Evolutionary conservation across 257 asterid genomes (phyloP).

Genomic region (Coffea canephora): DNA sequence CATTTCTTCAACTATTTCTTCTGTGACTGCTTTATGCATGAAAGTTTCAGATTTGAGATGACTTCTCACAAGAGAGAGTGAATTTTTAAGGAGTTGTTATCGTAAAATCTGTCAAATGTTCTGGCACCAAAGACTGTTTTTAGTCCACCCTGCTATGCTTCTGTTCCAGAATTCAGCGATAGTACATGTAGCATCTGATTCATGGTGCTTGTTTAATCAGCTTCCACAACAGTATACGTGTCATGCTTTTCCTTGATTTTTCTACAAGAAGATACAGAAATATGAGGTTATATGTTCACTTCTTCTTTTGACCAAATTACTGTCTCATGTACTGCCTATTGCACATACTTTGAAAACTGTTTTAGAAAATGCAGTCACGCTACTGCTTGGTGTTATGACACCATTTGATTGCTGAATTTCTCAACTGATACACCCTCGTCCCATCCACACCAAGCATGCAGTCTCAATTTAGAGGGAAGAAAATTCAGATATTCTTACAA

Average conservation of each 20-base stretch:
- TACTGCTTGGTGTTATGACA: background rate
- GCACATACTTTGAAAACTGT: background rate
- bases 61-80: background rate
- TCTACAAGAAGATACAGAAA: background rate
- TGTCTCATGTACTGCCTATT: background rate
- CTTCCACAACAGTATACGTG: background rate
- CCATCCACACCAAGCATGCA: background rate
- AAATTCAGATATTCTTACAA: no score
- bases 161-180: background rate
- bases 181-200: background rate
- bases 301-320: background rate
- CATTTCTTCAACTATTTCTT: background rate
- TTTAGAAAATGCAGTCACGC: background rate
- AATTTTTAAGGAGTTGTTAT: background rate
- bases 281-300: background rate
- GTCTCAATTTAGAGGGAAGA: background rate
- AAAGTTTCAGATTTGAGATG: background rate
- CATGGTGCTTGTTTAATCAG: background rate
- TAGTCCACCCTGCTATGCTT: background rate
- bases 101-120: background rate
- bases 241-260: background rate
- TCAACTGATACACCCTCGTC: background rate
- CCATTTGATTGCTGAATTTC: background rate
- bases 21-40: background rate
- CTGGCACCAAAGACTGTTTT: background rate